Conservation (phyloP, 2,329 filamentous ascomycete species). For the Elsinoe fawcettii region DNA sequence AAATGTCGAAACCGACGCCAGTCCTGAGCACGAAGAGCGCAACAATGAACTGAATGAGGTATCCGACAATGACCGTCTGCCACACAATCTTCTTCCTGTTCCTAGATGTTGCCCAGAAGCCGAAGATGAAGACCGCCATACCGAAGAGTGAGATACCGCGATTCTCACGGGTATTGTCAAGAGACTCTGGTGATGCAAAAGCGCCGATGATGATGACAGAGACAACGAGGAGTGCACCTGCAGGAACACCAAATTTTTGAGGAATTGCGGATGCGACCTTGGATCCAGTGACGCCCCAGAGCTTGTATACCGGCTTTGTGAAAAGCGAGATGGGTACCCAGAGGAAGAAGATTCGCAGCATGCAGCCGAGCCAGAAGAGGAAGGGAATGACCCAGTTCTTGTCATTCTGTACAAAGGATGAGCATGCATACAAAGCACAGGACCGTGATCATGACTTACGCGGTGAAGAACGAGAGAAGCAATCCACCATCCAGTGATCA, state of each 20-base stretch:
- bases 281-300: conserved; percentile 60
- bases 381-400: conserved; percentile 80
- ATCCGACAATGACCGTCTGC: conserved; percentile 67
- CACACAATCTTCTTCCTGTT: conserved; percentile 51
- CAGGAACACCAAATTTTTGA: conserved; percentile 53
- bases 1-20: conserved; percentile 74
- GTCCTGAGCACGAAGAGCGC: conserved; percentile 83
- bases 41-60: conserved; percentile 80
- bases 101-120: conserved; percentile 63
- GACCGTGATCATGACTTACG: neutral
- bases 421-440: neutral
- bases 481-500: conserved; percentile 58
- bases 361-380: conserved; percentile 68
- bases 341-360: conserved; percentile 65
- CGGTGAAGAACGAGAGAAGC: conserved; percentile 65
- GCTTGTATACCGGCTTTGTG: conserved; percentile 56
- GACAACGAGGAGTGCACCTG: conserved; percentile 57
- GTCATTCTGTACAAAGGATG: conserved; percentile 37
- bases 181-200: conserved; percentile 62
- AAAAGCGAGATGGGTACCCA: conserved; percentile 62
- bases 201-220: conserved; percentile 69
- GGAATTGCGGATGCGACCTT: conserved; percentile 57
- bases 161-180: conserved; percentile 70
- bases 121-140: conserved; percentile 59
- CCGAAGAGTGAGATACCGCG: conserved; percentile 76